Base-by-base conservation (phyloP, 345 rosid genomes). In the Gossypium raimondii region DNA sequence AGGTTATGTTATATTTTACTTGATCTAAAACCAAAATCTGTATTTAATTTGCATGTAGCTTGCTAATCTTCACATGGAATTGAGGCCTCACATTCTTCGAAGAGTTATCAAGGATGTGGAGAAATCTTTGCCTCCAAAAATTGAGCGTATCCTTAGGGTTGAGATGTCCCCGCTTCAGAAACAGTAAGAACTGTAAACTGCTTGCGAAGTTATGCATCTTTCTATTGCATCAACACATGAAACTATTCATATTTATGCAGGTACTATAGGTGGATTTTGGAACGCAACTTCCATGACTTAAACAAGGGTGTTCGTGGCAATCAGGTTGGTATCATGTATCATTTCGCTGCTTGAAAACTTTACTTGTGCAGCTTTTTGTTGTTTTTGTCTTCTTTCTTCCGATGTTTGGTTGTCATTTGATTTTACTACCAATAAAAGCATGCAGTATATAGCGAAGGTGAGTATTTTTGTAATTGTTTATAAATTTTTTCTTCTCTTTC, bases 101-200 rank as follows among this genome's bases (percentile, higher is more conserved):
- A 92, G 99, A 86, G 97, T 95, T 34, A 95, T 95, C 77, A 95
- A 95, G 84, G 99, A 95, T 80, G 99, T 95, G 20, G 99, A 95
- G 82, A 95, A 93, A 85, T 93, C 98, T 68, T 86, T 95, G 84
- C 99, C 99, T 67, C 99, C 99, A 25, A 95, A 95, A 85, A 91
- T 93, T 77, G 99, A 95, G 87, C 97, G 97, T 55, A 91, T 95
- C 75, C 88, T 95, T 81, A 90, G 99, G 87, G 97, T 95, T 77
- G 99, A 95, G 85, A 95, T 95, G 99, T 95, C 99, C 67, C 99
- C 98, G 74, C 91, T 95, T 76, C 99, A 95, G 82, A 95, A 95
- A 79, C 99, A 93, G 99, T 95, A 78, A 84, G 92, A 74, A 57
- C 48, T 56, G 65, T 38, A 50, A 63, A 34, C 63, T 52, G 14